Conservation (phyloP, 192 early-diverging fungal genomes). For the Dissophora ornata region DNA sequence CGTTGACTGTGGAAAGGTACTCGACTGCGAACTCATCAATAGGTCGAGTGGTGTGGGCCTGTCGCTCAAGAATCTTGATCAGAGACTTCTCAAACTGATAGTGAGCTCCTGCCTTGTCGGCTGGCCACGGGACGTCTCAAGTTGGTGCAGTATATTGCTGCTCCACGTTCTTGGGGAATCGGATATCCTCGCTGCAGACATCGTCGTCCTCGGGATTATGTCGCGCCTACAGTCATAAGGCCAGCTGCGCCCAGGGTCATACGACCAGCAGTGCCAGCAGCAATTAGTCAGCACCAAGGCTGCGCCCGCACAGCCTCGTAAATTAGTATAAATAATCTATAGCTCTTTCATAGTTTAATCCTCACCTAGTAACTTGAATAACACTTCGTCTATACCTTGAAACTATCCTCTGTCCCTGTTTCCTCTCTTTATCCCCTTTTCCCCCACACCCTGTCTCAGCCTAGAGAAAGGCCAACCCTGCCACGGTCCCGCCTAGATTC, state of each 20-base stretch:
- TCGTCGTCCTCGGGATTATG: not conserved
- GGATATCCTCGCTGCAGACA: not conserved
- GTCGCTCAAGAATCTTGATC: not conserved
- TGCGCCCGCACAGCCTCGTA: too few species aligned
- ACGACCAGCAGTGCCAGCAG: not conserved
- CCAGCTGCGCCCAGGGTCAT: not conserved
- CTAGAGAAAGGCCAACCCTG: too few species aligned
- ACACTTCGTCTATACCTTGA: too few species aligned
- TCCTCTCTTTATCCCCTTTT: too few species aligned
- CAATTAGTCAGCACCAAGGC: too few species aligned
- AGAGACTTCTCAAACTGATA: not conserved
- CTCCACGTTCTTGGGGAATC: not conserved
- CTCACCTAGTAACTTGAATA: too few species aligned
- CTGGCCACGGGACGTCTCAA: not conserved
- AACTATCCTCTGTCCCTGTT: too few species aligned
- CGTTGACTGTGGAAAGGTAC: not conserved
- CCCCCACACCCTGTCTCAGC: too few species aligned
- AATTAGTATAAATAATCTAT: too few species aligned
- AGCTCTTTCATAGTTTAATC: too few species aligned
- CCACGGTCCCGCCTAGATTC: too few species aligned
- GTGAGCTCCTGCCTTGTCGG: not conserved
- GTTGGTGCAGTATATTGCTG: conserved; percentile 4
- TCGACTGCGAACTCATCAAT: conserved; percentile 1
- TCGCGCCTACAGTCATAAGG: not conserved
- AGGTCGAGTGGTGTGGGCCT: conserved; percentile 8